These are phyloP conservation scores for Coccomyxa sp. DNA, from an alignment of 139 green algal genomes.

Conservation along the genomic window DNA sequence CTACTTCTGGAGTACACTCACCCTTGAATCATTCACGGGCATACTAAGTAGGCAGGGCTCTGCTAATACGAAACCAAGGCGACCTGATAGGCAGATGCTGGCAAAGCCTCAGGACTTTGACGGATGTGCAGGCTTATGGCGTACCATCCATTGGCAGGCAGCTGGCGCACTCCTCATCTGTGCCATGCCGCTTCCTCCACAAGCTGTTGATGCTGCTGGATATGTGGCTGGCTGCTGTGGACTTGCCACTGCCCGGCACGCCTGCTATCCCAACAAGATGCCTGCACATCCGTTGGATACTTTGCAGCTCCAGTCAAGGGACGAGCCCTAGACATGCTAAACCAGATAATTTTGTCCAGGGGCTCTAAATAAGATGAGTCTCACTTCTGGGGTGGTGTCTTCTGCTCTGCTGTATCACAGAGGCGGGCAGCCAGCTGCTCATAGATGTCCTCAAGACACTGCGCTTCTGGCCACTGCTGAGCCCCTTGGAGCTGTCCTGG, in stretches of 20 bases:
- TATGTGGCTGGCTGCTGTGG: constrained; percentile 55
- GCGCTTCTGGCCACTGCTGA: too few relatives aligned
- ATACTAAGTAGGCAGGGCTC: background rate
- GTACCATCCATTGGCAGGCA: constrained; percentile 74
- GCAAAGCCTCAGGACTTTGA: background rate
- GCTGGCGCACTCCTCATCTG: constrained; percentile 12
- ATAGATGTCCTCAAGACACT: too few relatives aligned
- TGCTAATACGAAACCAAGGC: background rate
- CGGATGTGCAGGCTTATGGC: background rate
- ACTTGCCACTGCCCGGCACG: constrained; percentile 72
- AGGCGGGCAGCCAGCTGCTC: too few relatives aligned
- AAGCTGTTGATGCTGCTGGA: constrained; percentile 36
- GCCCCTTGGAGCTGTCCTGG: too few relatives aligned
- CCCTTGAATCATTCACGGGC: background rate
- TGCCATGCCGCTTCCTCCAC: constrained; percentile 14
- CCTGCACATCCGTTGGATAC: background rate
- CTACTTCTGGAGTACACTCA: background rate
- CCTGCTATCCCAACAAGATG: constrained; percentile 72
- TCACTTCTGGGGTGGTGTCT: too few relatives aligned
- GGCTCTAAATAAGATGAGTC: too few relatives aligned
- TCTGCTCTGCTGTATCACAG: too few relatives aligned
- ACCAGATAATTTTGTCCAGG: too few relatives aligned
- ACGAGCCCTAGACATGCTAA: too few relatives aligned
- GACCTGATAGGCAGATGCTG: background rate
- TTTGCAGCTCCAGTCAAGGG: background rate